Base-by-base conservation (phyloP, 805 yeast species). In the Nakazawaea holstii region DNA sequence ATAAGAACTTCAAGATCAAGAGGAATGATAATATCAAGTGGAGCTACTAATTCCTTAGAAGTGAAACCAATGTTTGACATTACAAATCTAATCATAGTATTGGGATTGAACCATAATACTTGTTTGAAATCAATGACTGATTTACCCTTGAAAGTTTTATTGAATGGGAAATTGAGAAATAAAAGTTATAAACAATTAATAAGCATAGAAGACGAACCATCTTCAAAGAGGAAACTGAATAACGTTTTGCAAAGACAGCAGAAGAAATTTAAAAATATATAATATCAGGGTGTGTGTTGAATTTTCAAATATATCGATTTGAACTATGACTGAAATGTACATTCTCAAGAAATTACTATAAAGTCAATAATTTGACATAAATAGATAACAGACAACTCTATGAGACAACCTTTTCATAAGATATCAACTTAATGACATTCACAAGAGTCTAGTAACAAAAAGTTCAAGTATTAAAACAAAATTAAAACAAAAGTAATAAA, bases 1-100 rank as follows among this genome's bases (percentile, higher is more conserved):
- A 74, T 89, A 9, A 68, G 99, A 52, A 88, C 96, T 10, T 77
- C 95, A 0, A 72, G 99, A 54, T 76, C 80, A 14, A 75, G 89
- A 38, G 97, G 97, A 0, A 59, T 94, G 14, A 73, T 94, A 2
- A 70, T 89, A 5, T 79, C 92, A 10, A 80, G 92, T 57, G 97
- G 96, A 2, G 87, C 94, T 0, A 49, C 56, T 2, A 60, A 66
- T 28, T 72, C 84, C 1, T 60, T 79, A 30, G 80, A 79, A 38
- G 66, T 80, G n/a, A 70, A 98, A 52, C 77, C 81, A 29, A 77
- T 80, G 35, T 69, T 75, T 39, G 96, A 94, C 57, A 74, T 88
- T 6, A 70, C 78, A 11, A 85, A 82, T 49, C 65, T 94, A 41
- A 66, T 86, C 31, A 70, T 75, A 35, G 66, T 87, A 8, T 68